Percentiles rank a stretch among this genome's conserved stretches.
phyloP scores from a whole-genome alignment of 139 green algal genomes.

The Tetradesmus lagerheimii region DNA sequence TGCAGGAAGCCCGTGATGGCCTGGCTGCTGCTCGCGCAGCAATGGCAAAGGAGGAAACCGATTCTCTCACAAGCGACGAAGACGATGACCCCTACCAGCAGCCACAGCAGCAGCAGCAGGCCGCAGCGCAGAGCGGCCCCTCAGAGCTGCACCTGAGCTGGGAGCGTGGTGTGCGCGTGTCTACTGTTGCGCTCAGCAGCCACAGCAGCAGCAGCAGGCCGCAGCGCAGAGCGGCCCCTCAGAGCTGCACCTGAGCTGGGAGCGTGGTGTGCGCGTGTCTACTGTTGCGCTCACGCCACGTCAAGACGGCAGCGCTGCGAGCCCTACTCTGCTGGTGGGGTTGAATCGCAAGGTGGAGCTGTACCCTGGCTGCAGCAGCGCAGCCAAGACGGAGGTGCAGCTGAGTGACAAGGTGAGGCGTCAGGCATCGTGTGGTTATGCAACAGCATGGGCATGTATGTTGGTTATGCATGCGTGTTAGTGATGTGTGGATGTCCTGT shows the following conservation, averaged over 20 bases:
- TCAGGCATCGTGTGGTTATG: background rate
- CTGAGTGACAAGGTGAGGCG: background rate
- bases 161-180: background rate
- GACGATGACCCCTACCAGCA: background rate
- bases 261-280: background rate
- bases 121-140: background rate
- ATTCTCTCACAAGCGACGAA: background rate
- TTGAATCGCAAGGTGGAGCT: constrained; percentile 30
- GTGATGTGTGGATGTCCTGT: background rate
- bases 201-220: background rate
- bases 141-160: constrained; percentile 17
- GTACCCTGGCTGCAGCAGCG: constrained; percentile 7
- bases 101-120: constrained; percentile 11
- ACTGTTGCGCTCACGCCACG: background rate
- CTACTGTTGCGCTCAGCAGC: background rate
- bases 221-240: background rate
- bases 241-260: constrained; percentile 13
- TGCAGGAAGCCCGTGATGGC: constrained; percentile 15
- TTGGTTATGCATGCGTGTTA: too few relatives aligned
- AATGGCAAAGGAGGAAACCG: background rate
- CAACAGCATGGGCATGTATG: background rate
- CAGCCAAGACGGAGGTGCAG: constrained; percentile 7
- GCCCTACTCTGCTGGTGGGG: constrained; percentile 5
- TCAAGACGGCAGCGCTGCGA: background rate
- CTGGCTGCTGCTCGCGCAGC: background rate